Percentiles rank a stretch among this genome's conserved stretches.
Evolutionary conservation across 768 basidiomycete genomes (phyloP).

Genomic region (Mycena belliarum): DNA sequence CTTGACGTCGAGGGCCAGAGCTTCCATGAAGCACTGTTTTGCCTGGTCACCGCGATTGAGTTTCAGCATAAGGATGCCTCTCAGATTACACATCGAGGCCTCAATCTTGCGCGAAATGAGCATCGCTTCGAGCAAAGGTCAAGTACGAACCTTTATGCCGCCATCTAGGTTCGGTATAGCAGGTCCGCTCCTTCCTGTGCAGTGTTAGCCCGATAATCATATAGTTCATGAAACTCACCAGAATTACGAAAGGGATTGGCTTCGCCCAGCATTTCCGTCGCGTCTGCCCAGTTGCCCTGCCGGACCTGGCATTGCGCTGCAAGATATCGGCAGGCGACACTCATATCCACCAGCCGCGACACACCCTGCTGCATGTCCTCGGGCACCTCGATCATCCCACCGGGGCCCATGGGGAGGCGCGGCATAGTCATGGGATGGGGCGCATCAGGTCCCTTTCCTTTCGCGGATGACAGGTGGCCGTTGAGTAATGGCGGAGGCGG

Average conservation of each 20-base stretch:
- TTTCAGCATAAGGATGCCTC: slow-evolving; percentile 93
- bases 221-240: slow-evolving; percentile 39
- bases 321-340: slow-evolving; percentile 93
- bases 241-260: slow-evolving; percentile 36
- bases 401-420: slow-evolving; percentile 71
- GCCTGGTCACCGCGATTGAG: slow-evolving; percentile 88
- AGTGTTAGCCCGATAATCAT: background rate
- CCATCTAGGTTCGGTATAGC: slow-evolving; percentile 83
- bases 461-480: slow-evolving; percentile 43
- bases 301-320: slow-evolving; percentile 91
- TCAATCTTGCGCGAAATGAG: slow-evolving; percentile 63
- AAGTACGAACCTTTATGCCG: slow-evolving; percentile 80
- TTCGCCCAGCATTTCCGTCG: slow-evolving; percentile 23
- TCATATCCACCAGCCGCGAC: slow-evolving; percentile 88
- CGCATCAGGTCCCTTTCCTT: slow-evolving; percentile 66
- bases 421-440: slow-evolving; percentile 39
- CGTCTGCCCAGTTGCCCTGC: slow-evolving; percentile 9
- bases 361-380: slow-evolving; percentile 64
- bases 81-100: slow-evolving; percentile 94
- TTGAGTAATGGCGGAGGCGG: slow-evolving; percentile 39
- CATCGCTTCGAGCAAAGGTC: background rate
- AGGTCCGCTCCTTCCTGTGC: slow-evolving; percentile 60
- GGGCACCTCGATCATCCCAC: slow-evolving; percentile 69
- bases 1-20: slow-evolving; percentile 90
- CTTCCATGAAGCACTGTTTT: slow-evolving; percentile 95